Conservation (phyloP, 768 basidiomycete genomes). For the Suillus tomentosus region DNA sequence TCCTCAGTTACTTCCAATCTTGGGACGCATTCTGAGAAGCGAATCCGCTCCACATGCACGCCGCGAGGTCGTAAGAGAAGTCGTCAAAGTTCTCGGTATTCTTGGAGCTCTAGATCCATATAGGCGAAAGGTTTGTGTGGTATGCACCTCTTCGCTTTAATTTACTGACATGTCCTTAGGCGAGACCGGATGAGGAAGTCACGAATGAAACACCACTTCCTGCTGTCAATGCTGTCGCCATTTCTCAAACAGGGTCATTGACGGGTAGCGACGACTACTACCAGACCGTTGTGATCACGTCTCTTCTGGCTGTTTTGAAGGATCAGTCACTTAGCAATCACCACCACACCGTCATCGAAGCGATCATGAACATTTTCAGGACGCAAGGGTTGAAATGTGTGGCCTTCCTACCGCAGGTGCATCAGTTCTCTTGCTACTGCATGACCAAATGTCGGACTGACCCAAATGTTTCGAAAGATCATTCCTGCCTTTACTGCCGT, state of each 20-base stretch:
- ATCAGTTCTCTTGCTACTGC: constrained; percentile 17
- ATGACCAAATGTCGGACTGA: neutral
- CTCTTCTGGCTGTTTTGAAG: constrained; percentile 82
- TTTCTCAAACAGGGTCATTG: constrained; percentile 59
- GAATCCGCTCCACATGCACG: constrained; percentile 68
- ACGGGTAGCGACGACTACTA: constrained; percentile 92
- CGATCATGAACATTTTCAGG: constrained; percentile 98
- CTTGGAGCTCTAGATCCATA: constrained; percentile 97
- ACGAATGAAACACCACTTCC: constrained; percentile 59
- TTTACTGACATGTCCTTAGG: constrained; percentile 35
- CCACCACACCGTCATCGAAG: constrained; percentile 94
- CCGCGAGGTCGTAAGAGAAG: constrained; percentile 91
- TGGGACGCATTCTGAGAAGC: constrained; percentile 83
- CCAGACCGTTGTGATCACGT: constrained; percentile 91
- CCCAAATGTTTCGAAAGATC: constrained; percentile 51
- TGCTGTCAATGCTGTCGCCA: constrained; percentile 68
- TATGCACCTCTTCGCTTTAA: neutral
- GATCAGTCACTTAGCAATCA: constrained; percentile 85
- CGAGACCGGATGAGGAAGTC: constrained; percentile 64
- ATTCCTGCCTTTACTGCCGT: constrained; percentile 94
- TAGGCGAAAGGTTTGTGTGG: constrained; percentile 72
- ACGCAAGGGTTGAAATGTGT: constrained; percentile 97
- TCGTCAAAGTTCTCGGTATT: constrained; percentile 93
- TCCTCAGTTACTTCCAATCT: constrained; percentile 83
- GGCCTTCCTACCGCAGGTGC: constrained; percentile 89